Base-by-base conservation (phyloP, 2,329 filamentous ascomycete genomes). In the Fusarium setosum region DNA sequence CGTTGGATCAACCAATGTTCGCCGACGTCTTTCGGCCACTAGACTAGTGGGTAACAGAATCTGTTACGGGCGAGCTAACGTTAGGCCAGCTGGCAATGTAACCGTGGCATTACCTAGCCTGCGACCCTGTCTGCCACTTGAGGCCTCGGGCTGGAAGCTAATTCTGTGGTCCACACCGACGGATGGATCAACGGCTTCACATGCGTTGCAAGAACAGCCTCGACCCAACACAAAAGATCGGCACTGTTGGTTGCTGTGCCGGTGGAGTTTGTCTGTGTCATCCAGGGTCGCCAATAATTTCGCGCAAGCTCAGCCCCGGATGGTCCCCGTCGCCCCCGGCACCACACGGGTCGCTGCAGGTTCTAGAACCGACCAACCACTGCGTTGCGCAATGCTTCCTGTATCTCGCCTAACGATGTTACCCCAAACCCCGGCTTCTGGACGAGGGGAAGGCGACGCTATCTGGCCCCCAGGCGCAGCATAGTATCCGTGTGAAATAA, bases 201-300 rank as follows among this genome's bases (percentile, higher is more conserved):
- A 45, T 45, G 41, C 29, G 24, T 23, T 7, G 29, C 41, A n/a
- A 29, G n/a, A 29, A 23, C 23, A 17, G 9, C 42, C 26, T 8
- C 42, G 42, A 45, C 23, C 29, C 26, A 20, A 45, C 12, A 12
- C 26, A 45, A 45, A 12, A 45, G 26, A 45, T 45, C 42, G 29
- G 42, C 42, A 24, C 42, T 45, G 42, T 45, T 45, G 24, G 42
- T 45, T 45, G 17, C 41, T 45, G 17, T 8, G 18, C 26, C 26
- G 11, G 42, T 45, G 24, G 23, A 31, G 42, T 45, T 45, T 31
- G 42, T 45, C 42, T 45, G 42, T 45, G 26, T 45, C 42, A 45
- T 45, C 42, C 42, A 45, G 29, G 42, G 20, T 11, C 17, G 24
- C 42, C 42, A 45, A 45, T 45, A 45, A 45, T 45, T 45, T 45